Base-by-base conservation (phyloP, 257 asterid species). In the Gentiana macrophylla region DNA sequence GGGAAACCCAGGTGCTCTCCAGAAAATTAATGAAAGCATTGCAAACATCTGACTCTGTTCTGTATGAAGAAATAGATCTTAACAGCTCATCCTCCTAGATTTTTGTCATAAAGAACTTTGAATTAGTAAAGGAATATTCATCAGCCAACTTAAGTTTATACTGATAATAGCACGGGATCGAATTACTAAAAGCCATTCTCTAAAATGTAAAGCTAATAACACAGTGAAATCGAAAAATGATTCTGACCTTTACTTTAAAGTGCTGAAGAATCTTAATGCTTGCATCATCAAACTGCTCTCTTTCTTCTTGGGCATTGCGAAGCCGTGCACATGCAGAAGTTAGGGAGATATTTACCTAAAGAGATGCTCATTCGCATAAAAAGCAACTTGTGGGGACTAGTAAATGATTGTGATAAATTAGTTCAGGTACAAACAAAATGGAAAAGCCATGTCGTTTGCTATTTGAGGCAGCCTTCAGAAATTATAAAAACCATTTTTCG, bases 201-300 rank as follows among this genome's bases (percentile, higher is more conserved):
- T 41, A 41, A 3, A 6, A 41, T 41, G 46, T 41, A 5, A 41
- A 41, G 3, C 46, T 41, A 4, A 41, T 41, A 5, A 41, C 46
- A 41, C 6, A 41, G 9, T 41, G 46, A 4, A 41, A 10, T 5
- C 13, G 43, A 49, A 12, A 37, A 35, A 9, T 13, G 37, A n/a
- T 56, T 9, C 67, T 46, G 74, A 91, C 96, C 95, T 74, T 87
- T 67, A 64, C 32, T 66, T 75, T 80, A 76, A 87, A 77, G 77
- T 82, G 95, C 52, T 77, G 81, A 66, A 87, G 71, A 62, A 91
- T 79, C 76, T 87, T 70, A 67, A 74, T 78, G 69, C 86, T 91
- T 61, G 96, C 96, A 62, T 78, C 94, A 62, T 87, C 91, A 74
- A 87, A 87, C 76, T 91, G 96, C 51, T 87, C 84, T 68, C 93